Evolutionary conservation across 768 basidiomycete species (phyloP).

Genomic region (Serendipita sp.): DNA sequence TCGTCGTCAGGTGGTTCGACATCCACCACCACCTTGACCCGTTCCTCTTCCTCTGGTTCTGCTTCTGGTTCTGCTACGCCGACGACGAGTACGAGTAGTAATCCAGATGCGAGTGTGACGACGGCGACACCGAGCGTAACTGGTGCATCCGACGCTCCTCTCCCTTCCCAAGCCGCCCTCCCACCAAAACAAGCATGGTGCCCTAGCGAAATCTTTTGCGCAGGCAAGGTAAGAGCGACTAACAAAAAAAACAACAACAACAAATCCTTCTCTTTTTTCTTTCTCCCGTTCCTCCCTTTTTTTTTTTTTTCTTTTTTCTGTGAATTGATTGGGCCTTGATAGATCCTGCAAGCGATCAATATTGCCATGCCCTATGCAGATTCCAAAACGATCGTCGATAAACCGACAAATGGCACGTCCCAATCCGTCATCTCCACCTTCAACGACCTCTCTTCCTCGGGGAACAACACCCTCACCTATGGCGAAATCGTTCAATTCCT

Average conservation of each 20-base stretch:
- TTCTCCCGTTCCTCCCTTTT: neutral
- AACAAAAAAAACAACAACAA: neutral
- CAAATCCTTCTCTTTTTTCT: neutral
- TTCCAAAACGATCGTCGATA: conserved; percentile 78
- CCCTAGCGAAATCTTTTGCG: conserved; percentile 59
- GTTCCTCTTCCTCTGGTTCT: too few species aligned
- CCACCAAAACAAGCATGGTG: conserved; percentile 69
- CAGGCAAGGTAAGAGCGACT: conserved; percentile 36
- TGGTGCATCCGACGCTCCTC: conserved; percentile 28
- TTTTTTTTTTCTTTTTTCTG: neutral
- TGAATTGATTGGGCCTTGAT: conserved; percentile 8
- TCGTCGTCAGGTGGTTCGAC: too few species aligned
- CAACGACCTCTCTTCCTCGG: conserved; percentile 22
- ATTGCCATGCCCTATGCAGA: conserved; percentile 59
- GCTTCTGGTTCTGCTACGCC: too few species aligned
- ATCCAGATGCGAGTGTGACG: conserved; percentile 20
- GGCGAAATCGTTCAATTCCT: conserved; percentile 52
- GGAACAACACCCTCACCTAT: conserved; percentile 32
- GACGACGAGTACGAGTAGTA: neutral
- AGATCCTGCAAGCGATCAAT: conserved; percentile 78
- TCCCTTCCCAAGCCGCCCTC: conserved; percentile 48
- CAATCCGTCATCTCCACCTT: conserved; percentile 60
- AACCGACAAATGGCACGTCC: conserved; percentile 57
- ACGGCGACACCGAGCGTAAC: conserved; percentile 54
- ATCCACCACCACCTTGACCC: too few species aligned